These are phyloP conservation scores for Syncephalastrum sp. DNA, from an alignment of 371 early-diverging fungal genomes.

Conservation along the genomic window DNA sequence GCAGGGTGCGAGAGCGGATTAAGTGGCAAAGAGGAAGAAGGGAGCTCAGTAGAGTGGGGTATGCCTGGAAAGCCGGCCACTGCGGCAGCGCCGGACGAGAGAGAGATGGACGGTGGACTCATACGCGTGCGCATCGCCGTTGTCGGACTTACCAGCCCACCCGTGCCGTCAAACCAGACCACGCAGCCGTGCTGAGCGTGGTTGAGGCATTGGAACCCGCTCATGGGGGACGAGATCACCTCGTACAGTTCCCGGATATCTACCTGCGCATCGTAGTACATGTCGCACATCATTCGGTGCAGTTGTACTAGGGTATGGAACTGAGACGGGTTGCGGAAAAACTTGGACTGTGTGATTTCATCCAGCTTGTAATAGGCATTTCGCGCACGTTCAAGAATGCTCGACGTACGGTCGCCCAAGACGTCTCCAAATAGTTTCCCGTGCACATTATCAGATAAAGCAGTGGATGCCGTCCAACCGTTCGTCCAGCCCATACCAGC, in stretches of 20 bases:
- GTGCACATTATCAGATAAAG: constrained; percentile 37
- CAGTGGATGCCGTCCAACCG: constrained; percentile 38
- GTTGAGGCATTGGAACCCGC: constrained; percentile 33
- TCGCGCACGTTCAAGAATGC: constrained; percentile 31
- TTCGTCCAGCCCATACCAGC: constrained; percentile 16
- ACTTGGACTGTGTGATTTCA: constrained; percentile 27
- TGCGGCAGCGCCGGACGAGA: neutral
- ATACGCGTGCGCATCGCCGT: no score
- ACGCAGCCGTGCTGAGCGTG: constrained; percentile 33
- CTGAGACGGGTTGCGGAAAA: constrained; percentile 14
- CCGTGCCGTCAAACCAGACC: constrained; percentile 14
- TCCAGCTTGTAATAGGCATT: constrained; percentile 33
- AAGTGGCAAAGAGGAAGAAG: no score
- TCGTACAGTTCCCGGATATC: constrained; percentile 38
- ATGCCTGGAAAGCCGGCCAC: constrained; percentile 1
- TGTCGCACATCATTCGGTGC: constrained; percentile 30
- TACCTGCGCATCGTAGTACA: constrained; percentile 25
- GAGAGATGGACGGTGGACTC: constrained; percentile 1
- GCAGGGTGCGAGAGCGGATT: no score
- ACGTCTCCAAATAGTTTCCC: constrained; percentile 40
- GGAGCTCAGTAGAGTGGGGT: neutral
- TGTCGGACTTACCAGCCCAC: neutral
- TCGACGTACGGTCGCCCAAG: constrained; percentile 22
- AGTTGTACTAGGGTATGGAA: constrained; percentile 31
- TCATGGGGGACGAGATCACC: constrained; percentile 15